A percentile compares a stretch with the other conserved stretches of the same genome.
Conservation (phyloP, 1,284 basidiomycete species). For the Fomitopsis pinicola region DNA sequence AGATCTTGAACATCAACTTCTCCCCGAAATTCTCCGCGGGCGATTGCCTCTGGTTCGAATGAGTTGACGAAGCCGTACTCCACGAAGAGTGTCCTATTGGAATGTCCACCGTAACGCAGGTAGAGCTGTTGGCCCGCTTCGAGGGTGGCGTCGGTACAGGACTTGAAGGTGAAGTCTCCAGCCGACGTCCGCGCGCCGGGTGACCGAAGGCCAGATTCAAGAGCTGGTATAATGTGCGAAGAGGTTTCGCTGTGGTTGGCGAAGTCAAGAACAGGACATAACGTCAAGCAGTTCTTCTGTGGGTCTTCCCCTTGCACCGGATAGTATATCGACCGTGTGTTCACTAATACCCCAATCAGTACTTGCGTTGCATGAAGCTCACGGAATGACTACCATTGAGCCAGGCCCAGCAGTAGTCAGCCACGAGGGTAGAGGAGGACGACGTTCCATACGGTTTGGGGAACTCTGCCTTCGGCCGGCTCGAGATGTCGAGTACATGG, state of each 20-base stretch:
- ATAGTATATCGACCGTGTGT: slow-evolving; percentile 82
- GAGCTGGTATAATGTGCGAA: slow-evolving; percentile 39
- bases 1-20: slow-evolving; percentile 64
- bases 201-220: slow-evolving; percentile 34
- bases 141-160: slow-evolving; percentile 40
- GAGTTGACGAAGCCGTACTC: slow-evolving; percentile 81
- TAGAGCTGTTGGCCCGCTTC: slow-evolving; percentile 58
- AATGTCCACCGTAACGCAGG: slow-evolving; percentile 73
- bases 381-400: slow-evolving; percentile 56
- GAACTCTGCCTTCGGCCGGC: slow-evolving; percentile 8
- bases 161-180: slow-evolving; percentile 50
- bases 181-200: slow-evolving; percentile 28
- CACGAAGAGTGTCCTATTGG: slow-evolving; percentile 68
- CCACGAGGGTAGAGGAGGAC: slow-evolving; percentile 4
- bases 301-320: slow-evolving; percentile 50
- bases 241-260: slow-evolving; percentile 63
- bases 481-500: slow-evolving; percentile 10
- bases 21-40: slow-evolving; percentile 28
- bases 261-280: slow-evolving; percentile 84
- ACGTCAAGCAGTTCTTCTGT: slow-evolving; percentile 71
- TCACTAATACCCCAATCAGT: slow-evolving; percentile 48
- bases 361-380: slow-evolving; percentile 3
- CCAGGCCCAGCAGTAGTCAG: slow-evolving; percentile 81
- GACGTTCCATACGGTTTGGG: not conserved
- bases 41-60: slow-evolving; percentile 24